These are phyloP conservation scores for Babesia microti DNA, from an alignment of 169 alveolate genomes.

Conservation along the genomic window DNA sequence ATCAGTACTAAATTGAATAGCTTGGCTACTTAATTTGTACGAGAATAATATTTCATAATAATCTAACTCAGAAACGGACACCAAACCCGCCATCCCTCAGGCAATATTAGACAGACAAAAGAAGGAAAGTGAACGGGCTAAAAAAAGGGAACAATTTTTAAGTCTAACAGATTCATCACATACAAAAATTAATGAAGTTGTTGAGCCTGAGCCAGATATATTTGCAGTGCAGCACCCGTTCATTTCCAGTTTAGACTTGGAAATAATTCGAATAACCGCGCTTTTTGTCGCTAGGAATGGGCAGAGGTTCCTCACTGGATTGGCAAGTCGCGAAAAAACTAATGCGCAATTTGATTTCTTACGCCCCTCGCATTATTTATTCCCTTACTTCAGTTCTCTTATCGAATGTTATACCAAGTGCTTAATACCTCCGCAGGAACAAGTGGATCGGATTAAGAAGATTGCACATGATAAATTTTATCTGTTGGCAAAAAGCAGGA, in stretches of 20 bases:
- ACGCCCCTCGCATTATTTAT: slow-evolving; percentile 88
- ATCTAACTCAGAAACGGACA: slow-evolving; percentile 29
- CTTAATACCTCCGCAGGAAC: slow-evolving; percentile 78
- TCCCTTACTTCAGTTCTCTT: slow-evolving; percentile 82
- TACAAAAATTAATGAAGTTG: slow-evolving; percentile 25
- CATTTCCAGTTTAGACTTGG: slow-evolving; percentile 57
- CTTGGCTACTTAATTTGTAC: background rate
- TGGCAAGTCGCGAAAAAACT: slow-evolving; percentile 65
- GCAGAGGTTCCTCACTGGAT: slow-evolving; percentile 81
- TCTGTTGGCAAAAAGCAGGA: slow-evolving; percentile 51
- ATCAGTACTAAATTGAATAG: background rate
- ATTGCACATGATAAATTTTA: slow-evolving; percentile 60
- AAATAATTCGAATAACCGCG: slow-evolving; percentile 88
- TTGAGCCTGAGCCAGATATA: slow-evolving; percentile 38
- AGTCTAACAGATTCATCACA: slow-evolving; percentile 57
- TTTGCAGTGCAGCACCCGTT: slow-evolving; percentile 45
- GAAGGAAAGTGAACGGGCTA: slow-evolving; percentile 44
- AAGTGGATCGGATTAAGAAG: slow-evolving; percentile 66
- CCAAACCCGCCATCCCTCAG: slow-evolving; percentile 62
- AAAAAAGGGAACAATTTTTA: slow-evolving; percentile 44
- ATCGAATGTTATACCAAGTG: slow-evolving; percentile 88
- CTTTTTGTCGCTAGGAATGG: slow-evolving; percentile 94
- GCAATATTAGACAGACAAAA: slow-evolving; percentile 55
- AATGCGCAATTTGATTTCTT: slow-evolving; percentile 87
- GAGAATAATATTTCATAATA: slow-evolving; percentile 2